Conservation (phyloP, 768 basidiomycete species). For the Lentinula raphanica region DNA sequence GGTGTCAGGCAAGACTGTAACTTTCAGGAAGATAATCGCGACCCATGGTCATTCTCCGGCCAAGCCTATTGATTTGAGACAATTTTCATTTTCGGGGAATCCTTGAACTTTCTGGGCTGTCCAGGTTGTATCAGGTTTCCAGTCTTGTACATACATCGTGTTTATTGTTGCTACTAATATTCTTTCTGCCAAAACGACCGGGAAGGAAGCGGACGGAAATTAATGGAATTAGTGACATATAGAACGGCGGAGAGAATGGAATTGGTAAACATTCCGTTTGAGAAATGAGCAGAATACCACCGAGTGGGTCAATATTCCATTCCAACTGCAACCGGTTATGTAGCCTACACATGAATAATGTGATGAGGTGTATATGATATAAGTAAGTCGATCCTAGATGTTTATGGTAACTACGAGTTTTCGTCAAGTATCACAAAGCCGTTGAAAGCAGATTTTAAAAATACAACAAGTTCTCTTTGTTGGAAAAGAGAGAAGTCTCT, state of each 20-base stretch:
- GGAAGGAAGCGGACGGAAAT: no score
- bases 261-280: no score
- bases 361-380: background rate
- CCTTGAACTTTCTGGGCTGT: no score
- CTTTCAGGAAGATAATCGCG: background rate
- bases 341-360: background rate
- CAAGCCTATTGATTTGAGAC: background rate
- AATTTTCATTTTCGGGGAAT: background rate
- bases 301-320: no score
- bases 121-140: background rate
- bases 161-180: no score
- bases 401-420: background rate
- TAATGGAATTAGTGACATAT: no score
- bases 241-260: no score
- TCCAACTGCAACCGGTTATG: background rate
- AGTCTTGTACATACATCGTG: background rate
- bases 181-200: no score
- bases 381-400: background rate
- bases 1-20: background rate
- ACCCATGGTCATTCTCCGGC: background rate
- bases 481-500: background rate
- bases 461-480: background rate
- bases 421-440: background rate
- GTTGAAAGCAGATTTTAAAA: background rate
- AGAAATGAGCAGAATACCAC: no score